These are phyloP conservation scores for Cladophialophora psammophila DNA, from an alignment of 2,329 filamentous ascomycete species.

Conservation along the genomic window DNA sequence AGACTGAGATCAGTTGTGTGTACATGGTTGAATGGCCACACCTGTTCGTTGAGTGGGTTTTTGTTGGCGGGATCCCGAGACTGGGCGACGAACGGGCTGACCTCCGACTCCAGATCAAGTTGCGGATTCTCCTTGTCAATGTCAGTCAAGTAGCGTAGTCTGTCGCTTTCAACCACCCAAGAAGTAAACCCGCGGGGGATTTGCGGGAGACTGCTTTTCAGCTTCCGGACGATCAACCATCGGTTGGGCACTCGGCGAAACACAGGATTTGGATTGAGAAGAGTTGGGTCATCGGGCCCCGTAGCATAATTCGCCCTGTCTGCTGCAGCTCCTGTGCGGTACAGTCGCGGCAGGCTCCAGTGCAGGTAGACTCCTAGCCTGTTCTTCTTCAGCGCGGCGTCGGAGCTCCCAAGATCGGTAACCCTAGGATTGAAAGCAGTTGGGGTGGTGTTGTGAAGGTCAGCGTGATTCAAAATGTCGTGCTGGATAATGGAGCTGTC, in stretches of 20 bases:
- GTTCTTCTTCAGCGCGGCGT: conserved; percentile 42
- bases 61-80: no score
- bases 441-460: conserved; percentile 49
- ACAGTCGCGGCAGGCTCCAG: conserved; percentile 52
- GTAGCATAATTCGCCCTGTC: no score
- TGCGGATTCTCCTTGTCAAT: conserved; percentile 40
- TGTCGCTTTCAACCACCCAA: conserved; percentile 50
- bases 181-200: no score
- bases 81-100: conserved; percentile 54
- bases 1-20: no score
- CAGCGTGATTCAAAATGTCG: conserved; percentile 50
- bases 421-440: conserved; percentile 25
- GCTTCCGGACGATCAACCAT: conserved; percentile 50
- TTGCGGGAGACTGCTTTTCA: no score
- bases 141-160: conserved; percentile 44
- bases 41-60: no score
- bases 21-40: no score
- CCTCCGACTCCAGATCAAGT: conserved; percentile 51
- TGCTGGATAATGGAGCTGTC: conserved; percentile 46
- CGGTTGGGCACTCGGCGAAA: conserved; percentile 42
- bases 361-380: conserved; percentile 55
- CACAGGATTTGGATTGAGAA: no score
- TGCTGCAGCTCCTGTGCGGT: no score
- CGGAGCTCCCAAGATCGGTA: conserved; percentile 37
- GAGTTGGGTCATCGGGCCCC: no score